These are phyloP conservation scores for Saccharum officinarum DNA, from an alignment of 176 grass and related monocot genomes.

Conservation along the genomic window DNA sequence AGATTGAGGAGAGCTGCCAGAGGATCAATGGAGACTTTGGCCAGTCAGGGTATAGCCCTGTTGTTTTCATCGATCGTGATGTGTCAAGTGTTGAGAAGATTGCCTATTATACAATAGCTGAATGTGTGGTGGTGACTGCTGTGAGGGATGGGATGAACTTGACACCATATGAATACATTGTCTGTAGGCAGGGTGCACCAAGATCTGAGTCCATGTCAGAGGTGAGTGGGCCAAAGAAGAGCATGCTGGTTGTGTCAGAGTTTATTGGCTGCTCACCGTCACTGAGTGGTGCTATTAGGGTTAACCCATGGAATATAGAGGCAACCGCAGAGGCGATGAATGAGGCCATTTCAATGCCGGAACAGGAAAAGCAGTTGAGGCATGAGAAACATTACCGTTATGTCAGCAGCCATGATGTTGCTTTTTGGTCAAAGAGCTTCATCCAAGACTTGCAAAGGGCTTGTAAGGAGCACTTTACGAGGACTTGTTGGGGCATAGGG, in stretches of 20 bases:
- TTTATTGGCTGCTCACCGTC: conserved; percentile 98
- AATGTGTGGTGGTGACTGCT: conserved; percentile 94
- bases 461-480: conserved; percentile 89
- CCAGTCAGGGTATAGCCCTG: conserved; percentile 61
- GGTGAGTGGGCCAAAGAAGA: conserved; percentile 57
- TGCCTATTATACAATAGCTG: conserved; percentile 86
- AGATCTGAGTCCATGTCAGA: conserved; percentile 35
- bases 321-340: conserved; percentile 85
- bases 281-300: conserved; percentile 84
- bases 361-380: conserved; percentile 83
- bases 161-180: conserved; percentile 97
- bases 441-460: conserved; percentile 73
- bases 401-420: conserved; percentile 85
- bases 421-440: conserved; percentile 85
- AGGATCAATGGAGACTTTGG: conserved; percentile 88
- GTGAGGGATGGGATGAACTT: conserved; percentile 98
- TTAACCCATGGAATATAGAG: conserved; percentile 96
- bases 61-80: conserved; percentile 72
- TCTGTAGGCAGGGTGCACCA: conserved; percentile 68
- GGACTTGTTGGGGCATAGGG: conserved; percentile 93
- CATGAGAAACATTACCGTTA: conserved; percentile 98
- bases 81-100: conserved; percentile 85
- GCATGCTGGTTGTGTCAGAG: conserved; percentile 95
- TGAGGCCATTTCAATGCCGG: conserved; percentile 73
- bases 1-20: conserved; percentile 67